These are phyloP conservation scores for Euryodendron excelsum DNA, from an alignment of 148 eudicot genomes.

Conservation along the genomic window DNA sequence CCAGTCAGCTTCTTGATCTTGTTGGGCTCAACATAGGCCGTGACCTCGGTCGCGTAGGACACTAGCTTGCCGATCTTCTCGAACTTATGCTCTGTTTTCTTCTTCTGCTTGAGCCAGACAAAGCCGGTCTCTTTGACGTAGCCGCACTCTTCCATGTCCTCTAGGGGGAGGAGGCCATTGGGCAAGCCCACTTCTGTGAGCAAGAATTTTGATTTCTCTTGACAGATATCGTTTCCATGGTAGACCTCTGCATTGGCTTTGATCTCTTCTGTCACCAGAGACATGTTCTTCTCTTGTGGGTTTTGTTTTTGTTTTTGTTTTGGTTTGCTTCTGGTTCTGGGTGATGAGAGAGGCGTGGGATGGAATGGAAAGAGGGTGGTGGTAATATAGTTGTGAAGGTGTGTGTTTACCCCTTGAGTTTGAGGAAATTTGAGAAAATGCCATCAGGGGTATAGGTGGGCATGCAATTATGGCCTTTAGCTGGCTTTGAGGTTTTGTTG, in stretches of 20 bases:
- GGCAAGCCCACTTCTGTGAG: constrained; percentile 54
- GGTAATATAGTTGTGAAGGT: too few species aligned
- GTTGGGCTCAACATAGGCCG: constrained; percentile 50
- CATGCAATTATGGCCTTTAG: too few species aligned
- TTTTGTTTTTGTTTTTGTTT: neutral
- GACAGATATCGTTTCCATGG: constrained; percentile 45
- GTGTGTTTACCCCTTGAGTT: too few species aligned
- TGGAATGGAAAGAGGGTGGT: too few species aligned
- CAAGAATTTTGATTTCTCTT: constrained; percentile 40
- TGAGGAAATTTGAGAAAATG: too few species aligned
- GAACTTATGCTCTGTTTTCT: constrained; percentile 54
- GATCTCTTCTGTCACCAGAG: constrained; percentile 55
- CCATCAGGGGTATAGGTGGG: too few species aligned
- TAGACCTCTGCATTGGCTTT: constrained; percentile 51
- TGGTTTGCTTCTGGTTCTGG: neutral
- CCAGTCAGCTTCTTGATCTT: constrained; percentile 65
- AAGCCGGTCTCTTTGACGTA: constrained; percentile 51
- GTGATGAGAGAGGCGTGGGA: neutral
- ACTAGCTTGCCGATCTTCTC: constrained; percentile 49
- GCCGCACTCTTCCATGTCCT: constrained; percentile 60
- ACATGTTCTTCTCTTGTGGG: constrained; percentile 24
- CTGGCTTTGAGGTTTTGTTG: too few species aligned
- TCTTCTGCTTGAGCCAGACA: constrained; percentile 74
- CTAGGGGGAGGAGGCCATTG: constrained; percentile 58
- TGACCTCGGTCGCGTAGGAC: constrained; percentile 54